Evolutionary conservation across 179 eudicot genomes (phyloP).

Genomic region (Pouteria campechiana): DNA sequence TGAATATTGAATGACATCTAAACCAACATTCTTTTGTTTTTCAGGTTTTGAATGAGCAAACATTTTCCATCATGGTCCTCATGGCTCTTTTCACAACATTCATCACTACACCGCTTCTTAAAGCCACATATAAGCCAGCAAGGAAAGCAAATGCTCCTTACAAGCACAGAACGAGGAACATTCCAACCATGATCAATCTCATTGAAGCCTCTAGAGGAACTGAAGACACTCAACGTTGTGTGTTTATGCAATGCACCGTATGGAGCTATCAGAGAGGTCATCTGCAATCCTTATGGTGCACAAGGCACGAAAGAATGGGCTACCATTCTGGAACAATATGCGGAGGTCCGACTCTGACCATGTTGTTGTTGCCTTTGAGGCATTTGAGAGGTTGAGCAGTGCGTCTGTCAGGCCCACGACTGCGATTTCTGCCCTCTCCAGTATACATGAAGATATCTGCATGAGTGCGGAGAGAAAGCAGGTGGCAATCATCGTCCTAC

Average conservation of each 20-base stretch:
- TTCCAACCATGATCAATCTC: constrained; percentile 54
- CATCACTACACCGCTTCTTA: constrained; percentile 72
- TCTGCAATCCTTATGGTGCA: constrained; percentile 78
- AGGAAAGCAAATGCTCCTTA: constrained; percentile 19
- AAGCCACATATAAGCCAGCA: constrained; percentile 72
- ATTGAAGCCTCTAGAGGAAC: constrained; percentile 61
- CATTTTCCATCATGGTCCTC: constrained; percentile 78
- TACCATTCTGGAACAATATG: constrained; percentile 70
- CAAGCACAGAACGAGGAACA: constrained; percentile 42
- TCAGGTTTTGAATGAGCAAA: constrained; percentile 79
- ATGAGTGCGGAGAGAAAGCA: constrained; percentile 48
- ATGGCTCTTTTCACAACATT: constrained; percentile 89
- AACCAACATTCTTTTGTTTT: no score
- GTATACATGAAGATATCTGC: constrained; percentile 74
- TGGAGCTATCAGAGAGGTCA: constrained; percentile 70
- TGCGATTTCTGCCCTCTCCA: constrained; percentile 46
- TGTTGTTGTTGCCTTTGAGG: constrained; percentile 70
- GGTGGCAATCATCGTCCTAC: constrained; percentile 54
- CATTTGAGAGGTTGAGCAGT: constrained; percentile 54
- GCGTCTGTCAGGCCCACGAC: constrained; percentile 75
- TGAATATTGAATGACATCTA: no score
- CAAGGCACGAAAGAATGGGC: constrained; percentile 58
- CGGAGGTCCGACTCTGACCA: constrained; percentile 29
- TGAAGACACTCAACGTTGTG: constrained; percentile 31
- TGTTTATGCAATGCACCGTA: constrained; percentile 68